phyloP scores from a whole-genome alignment of 768 basidiomycete species.

The Lentinula guzmanii region DNA sequence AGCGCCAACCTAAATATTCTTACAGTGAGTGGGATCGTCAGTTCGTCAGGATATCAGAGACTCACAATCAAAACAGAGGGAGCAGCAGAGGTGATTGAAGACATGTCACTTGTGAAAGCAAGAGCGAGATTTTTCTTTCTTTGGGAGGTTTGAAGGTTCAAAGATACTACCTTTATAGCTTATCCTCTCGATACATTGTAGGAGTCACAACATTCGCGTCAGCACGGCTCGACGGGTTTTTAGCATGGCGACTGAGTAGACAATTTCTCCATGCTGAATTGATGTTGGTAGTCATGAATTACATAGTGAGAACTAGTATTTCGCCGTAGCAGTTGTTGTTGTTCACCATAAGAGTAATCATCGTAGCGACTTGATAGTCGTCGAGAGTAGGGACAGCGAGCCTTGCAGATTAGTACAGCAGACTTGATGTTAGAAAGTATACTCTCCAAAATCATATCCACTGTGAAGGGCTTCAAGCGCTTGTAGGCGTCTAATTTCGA shows the following conservation, averaged over 20 bases:
- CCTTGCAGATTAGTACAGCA: too few species aligned
- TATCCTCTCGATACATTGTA: too few species aligned
- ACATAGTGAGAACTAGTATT: too few species aligned
- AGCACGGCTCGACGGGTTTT: not conserved
- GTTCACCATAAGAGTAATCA: too few species aligned
- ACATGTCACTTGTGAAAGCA: not conserved
- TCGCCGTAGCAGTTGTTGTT: too few species aligned
- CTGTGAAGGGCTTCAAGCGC: not conserved
- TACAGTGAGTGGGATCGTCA: too few species aligned
- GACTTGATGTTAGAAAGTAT: not conserved
- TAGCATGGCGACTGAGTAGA: not conserved
- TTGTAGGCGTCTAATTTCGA: not conserved
- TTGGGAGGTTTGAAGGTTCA: too few species aligned
- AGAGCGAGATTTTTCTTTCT: too few species aligned
- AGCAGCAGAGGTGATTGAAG: not conserved
- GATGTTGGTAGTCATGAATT: too few species aligned
- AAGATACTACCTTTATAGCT: not conserved
- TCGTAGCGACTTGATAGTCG: too few species aligned
- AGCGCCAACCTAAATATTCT: constrained; percentile 10
- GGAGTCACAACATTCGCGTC: not conserved
- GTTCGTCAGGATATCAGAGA: not conserved
- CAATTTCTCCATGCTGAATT: too few species aligned
- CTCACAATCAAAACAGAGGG: not conserved
- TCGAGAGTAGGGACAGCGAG: too few species aligned
- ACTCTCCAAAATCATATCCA: not conserved